phyloP scores from a whole-genome alignment of 805 yeast species.

The Limtongia smithiae region DNA sequence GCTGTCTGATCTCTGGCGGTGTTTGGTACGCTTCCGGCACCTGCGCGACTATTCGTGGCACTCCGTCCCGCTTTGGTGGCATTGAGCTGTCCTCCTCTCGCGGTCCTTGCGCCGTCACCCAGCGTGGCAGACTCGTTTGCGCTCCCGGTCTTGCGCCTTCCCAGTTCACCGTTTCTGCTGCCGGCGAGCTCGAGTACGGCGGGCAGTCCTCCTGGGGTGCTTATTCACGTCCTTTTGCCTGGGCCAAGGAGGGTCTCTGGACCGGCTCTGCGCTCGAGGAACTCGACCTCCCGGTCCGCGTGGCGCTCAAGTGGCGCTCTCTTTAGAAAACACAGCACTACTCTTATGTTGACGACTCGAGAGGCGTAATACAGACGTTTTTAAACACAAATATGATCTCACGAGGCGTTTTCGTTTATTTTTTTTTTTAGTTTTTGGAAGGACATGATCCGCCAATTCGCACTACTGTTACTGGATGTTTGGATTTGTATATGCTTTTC shows the following conservation, averaged over 20 bases:
- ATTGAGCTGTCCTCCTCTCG: slow-evolving; percentile 14
- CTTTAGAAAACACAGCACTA: too few species aligned
- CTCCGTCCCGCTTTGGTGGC: slow-evolving; percentile 32
- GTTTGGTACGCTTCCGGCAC: slow-evolving; percentile 77
- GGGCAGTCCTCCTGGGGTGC: slow-evolving; percentile 17
- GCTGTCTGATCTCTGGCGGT: slow-evolving; percentile 84
- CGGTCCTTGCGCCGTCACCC: slow-evolving; percentile 21
- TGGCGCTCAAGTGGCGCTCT: slow-evolving; percentile 20
- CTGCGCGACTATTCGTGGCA: slow-evolving; percentile 70
- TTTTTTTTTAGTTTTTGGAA: too few species aligned
- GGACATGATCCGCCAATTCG: too few species aligned
- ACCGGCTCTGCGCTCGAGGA: slow-evolving; percentile 2
- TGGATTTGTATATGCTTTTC: too few species aligned
- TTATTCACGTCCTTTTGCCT: slow-evolving; percentile 17
- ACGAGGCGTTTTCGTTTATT: too few species aligned
- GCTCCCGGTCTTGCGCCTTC: slow-evolving; percentile 12
- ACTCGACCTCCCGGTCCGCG: slow-evolving; percentile 14
- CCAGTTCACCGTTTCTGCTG: slow-evolving; percentile 15
- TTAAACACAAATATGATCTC: too few species aligned
- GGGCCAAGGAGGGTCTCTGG: slow-evolving; percentile 26
- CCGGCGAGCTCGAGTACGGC: slow-evolving; percentile 19
- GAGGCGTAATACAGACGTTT: too few species aligned
- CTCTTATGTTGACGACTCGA: too few species aligned
- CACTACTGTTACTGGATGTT: too few species aligned
- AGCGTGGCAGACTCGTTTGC: slow-evolving; percentile 20